Evolutionary conservation across 345 rosid genomes (phyloP).

Genomic region (Erucastrum elatum): DNA sequence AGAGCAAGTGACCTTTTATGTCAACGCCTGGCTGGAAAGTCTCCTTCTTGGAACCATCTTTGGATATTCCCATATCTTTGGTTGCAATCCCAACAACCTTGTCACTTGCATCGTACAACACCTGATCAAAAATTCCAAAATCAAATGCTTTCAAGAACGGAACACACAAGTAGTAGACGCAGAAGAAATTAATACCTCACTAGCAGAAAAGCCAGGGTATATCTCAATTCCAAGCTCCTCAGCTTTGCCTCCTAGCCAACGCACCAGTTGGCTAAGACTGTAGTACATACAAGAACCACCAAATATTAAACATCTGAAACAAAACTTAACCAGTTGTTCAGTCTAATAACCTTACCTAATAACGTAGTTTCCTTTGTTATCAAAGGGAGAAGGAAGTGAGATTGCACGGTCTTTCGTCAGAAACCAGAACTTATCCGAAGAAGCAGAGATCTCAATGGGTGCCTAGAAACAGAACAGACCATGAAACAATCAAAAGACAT

Average conservation of each 20-base stretch:
- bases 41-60: conserved; percentile 86
- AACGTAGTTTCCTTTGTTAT: conserved; percentile 85
- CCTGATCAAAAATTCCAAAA: conserved; percentile 45
- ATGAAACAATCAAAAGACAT: neutral
- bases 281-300: conserved; percentile 29
- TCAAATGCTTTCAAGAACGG: conserved; percentile 5
- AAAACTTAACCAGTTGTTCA: neutral
- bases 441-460: conserved; percentile 70
- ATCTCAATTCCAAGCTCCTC: conserved; percentile 94
- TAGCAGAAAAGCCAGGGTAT: conserved; percentile 94
- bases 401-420: conserved; percentile 72
- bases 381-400: conserved; percentile 87
- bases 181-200: conserved; percentile 59
- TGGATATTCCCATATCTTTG: conserved; percentile 95
- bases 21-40: conserved; percentile 83
- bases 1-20: conserved; percentile 54
- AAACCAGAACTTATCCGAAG: conserved; percentile 88
- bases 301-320: conserved; percentile 11
- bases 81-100: conserved; percentile 83
- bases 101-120: conserved; percentile 62
- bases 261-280: conserved; percentile 87
- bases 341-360: conserved; percentile 73
- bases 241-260: conserved; percentile 91
- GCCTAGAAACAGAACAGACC: conserved; percentile 52
- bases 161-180: neutral